Percentiles rank a stretch among this genome's conserved stretches.
phyloP scores from a whole-genome alignment of 2,329 filamentous ascomycete species.

The Beauveria scarabaeidicola region DNA sequence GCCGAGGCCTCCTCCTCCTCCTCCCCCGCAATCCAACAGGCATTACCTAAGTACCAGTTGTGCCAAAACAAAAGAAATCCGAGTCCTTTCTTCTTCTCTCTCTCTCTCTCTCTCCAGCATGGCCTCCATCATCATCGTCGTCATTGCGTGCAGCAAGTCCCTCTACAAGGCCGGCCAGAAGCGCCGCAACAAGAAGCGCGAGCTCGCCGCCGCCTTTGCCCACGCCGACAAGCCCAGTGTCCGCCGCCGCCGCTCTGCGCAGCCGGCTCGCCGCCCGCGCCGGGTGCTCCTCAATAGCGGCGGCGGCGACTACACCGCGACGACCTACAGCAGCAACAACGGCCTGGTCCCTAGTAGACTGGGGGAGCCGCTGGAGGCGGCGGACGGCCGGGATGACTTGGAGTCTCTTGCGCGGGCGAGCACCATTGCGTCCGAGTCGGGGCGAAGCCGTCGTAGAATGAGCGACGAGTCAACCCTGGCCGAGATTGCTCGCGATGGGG shows the following conservation, averaged over 20 bases:
- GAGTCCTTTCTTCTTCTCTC: background rate
- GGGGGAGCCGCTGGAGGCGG: background rate
- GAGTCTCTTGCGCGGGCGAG: conserved; percentile 2
- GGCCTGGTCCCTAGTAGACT: background rate
- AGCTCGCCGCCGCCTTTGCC: background rate
- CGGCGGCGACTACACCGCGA: background rate
- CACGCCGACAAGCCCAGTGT: conserved; percentile 3
- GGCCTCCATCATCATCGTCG: conserved; percentile 11
- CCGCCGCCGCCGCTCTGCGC: background rate
- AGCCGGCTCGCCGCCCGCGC: conserved; percentile 2
- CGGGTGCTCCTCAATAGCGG: background rate
- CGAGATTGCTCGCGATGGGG: conserved; percentile 5
- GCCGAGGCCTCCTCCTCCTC: too few relatives aligned
- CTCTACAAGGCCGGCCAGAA: conserved; percentile 10
- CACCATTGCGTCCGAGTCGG: conserved; percentile 1
- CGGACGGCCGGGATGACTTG: background rate
- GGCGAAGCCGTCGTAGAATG: background rate
- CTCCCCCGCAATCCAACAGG: too few relatives aligned
- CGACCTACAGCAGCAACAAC: background rate
- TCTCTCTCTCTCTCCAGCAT: background rate
- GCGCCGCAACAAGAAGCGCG: conserved; percentile 9
- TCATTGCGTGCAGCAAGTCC: conserved; percentile 6
- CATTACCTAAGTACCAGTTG: too few relatives aligned
- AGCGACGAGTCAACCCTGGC: conserved; percentile 10
- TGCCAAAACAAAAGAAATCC: background rate